Conservation (phyloP, 192 early-diverging fungal species). For the Funneliformis mosseae region DNA sequence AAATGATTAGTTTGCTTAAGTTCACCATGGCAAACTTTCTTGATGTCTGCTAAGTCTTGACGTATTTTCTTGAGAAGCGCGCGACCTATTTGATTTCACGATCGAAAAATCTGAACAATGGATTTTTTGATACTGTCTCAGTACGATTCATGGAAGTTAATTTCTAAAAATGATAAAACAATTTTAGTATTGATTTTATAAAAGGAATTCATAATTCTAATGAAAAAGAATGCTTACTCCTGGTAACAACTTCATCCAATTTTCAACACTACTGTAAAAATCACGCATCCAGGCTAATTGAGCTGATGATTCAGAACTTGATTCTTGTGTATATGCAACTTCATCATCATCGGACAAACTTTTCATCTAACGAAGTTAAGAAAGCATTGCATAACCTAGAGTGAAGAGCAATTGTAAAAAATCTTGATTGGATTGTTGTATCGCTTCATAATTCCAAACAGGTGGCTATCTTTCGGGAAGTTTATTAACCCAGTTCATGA, state of each 20-base stretch:
- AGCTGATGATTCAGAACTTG: constrained; percentile 26
- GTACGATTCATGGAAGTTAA: constrained; percentile 37
- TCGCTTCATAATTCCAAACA: constrained; percentile 81
- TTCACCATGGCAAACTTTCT: constrained; percentile 71
- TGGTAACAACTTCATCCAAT: constrained; percentile 64
- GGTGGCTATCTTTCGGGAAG: constrained; percentile 94
- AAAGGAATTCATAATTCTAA: neutral
- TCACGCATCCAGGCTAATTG: constrained; percentile 81
- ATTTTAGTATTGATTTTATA: neutral
- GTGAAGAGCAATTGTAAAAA: constrained; percentile 6
- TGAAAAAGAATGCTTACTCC: neutral
- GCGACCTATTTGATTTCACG: constrained; percentile 72
- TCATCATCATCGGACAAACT: constrained; percentile 83
- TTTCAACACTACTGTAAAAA: constrained; percentile 51
- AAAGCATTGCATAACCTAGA: constrained; percentile 70
- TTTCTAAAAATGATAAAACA: neutral
- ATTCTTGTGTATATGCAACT: constrained; percentile 48
- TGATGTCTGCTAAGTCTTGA: constrained; percentile 67
- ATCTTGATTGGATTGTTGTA: constrained; percentile 77
- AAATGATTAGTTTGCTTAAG: constrained; percentile 87
- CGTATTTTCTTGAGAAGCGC: constrained; percentile 63
- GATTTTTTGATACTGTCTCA: constrained; percentile 52
- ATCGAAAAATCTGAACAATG: constrained; percentile 83
- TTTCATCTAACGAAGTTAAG: constrained; percentile 84
- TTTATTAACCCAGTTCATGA: constrained; percentile 85